These are phyloP conservation scores for Dryas integrifolia DNA, from an alignment of 331 rosid species.

Conservation along the genomic window DNA sequence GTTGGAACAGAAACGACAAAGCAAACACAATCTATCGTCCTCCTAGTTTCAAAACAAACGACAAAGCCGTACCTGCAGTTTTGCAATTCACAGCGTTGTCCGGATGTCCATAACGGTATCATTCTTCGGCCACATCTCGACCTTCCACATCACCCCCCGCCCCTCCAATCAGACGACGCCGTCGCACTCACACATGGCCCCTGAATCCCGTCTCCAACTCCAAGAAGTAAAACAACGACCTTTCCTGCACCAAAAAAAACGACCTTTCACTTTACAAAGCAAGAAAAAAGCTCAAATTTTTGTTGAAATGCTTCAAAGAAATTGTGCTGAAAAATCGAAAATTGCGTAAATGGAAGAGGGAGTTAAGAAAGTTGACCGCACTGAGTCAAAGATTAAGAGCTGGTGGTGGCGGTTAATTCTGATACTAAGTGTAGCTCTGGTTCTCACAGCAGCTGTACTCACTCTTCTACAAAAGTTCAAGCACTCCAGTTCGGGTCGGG, in stretches of 20 bases:
- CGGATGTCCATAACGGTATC: neutral
- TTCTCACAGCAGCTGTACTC: slow-evolving; percentile 30
- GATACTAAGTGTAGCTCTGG: slow-evolving; percentile 28
- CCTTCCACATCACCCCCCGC: neutral
- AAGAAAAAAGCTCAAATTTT: neutral
- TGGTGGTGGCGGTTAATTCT: slow-evolving; percentile 35
- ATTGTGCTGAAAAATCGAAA: neutral
- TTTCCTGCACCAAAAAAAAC: neutral
- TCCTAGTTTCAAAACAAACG: neutral
- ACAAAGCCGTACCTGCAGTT: neutral
- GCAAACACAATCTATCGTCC: neutral
- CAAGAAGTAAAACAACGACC: slow-evolving; percentile 4
- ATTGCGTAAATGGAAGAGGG: slow-evolving; percentile 24
- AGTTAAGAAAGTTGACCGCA: slow-evolving; percentile 4
- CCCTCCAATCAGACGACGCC: neutral
- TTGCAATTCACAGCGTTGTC: neutral
- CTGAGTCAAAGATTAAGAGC: slow-evolving; percentile 15
- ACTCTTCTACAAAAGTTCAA: slow-evolving; percentile 19
- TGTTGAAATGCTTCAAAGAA: neutral
- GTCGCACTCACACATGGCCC: too few species aligned
- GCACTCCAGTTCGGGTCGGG: slow-evolving; percentile 29
- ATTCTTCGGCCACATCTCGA: neutral
- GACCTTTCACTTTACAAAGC: neutral
- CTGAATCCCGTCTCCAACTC: neutral
- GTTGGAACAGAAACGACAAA: neutral